Percentiles rank a stretch among this genome's conserved stretches.
Evolutionary conservation across 225 moss, liverwort and hornwort genomes (phyloP).

Genomic region (Ulota crispa): DNA sequence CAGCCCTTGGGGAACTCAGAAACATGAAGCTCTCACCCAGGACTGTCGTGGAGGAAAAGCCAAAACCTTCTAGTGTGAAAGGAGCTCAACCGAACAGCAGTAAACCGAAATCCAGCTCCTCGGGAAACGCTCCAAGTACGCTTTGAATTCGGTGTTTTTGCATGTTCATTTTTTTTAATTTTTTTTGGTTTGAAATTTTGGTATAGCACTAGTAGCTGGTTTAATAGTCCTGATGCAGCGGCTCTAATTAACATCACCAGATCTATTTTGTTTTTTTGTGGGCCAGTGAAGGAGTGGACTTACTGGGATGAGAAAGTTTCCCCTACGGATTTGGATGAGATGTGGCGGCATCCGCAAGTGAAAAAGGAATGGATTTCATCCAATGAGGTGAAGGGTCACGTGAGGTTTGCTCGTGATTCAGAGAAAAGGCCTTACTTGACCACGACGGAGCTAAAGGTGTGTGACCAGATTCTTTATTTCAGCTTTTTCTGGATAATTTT

Average conservation of each 20-base stretch:
- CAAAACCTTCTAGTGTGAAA: slow-evolving; percentile 13
- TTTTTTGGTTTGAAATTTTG: neutral
- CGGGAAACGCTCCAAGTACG: slow-evolving; percentile 45
- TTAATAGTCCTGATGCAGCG: neutral
- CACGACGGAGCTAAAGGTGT: slow-evolving; percentile 78
- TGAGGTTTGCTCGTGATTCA: slow-evolving; percentile 88
- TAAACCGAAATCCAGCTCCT: slow-evolving; percentile 31
- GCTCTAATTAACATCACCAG: neutral
- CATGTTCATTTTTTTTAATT: too few relatives aligned
- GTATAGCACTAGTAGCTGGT: neutral
- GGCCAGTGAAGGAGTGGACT: slow-evolving; percentile 79
- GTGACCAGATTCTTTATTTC: neutral
- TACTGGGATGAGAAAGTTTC: slow-evolving; percentile 87
- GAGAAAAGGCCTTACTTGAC: slow-evolving; percentile 81
- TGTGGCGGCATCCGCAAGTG: slow-evolving; percentile 85
- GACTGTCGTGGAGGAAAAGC: too few relatives aligned
- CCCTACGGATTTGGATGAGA: slow-evolving; percentile 61
- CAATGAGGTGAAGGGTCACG: slow-evolving; percentile 82
- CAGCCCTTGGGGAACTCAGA: slow-evolving; percentile 11
- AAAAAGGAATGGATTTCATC: slow-evolving; percentile 83
- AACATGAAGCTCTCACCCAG: neutral
- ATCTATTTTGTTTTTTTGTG: slow-evolving; percentile 16
- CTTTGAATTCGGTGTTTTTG: slow-evolving; percentile 12
- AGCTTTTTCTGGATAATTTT: neutral
- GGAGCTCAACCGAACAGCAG: slow-evolving; percentile 18